Evolutionary conservation across 2,329 filamentous ascomycete species (phyloP).

Genomic region (Ceratocystis cacaofunesta): DNA sequence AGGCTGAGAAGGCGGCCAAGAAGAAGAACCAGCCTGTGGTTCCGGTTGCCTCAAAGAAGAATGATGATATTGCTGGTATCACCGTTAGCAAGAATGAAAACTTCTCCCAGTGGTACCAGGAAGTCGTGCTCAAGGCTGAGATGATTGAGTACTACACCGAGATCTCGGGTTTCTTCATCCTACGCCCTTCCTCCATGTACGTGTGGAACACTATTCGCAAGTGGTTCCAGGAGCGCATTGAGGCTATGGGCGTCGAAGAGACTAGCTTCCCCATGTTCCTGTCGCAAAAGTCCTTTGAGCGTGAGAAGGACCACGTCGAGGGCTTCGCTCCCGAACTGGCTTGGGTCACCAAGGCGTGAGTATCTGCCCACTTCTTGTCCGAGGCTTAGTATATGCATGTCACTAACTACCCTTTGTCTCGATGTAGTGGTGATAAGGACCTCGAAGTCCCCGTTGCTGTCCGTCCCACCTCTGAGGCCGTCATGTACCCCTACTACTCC

Average conservation of each 20-base stretch:
- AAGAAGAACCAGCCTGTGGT: slow-evolving; percentile 37
- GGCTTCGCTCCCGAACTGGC: slow-evolving; percentile 92
- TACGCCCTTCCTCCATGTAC: slow-evolving; percentile 56
- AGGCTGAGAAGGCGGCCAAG: slow-evolving; percentile 46
- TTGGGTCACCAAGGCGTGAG: slow-evolving; percentile 72
- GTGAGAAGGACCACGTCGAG: slow-evolving; percentile 92
- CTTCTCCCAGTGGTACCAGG: slow-evolving; percentile 92
- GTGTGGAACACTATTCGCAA: slow-evolving; percentile 52
- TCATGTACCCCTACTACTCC: slow-evolving; percentile 92
- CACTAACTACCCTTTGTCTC: not conserved
- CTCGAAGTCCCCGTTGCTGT: slow-evolving; percentile 66
- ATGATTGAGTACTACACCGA: slow-evolving; percentile 93
- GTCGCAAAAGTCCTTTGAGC: slow-evolving; percentile 70
- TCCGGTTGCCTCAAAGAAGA: slow-evolving; percentile 45
- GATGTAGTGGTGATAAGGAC: slow-evolving; percentile 65
- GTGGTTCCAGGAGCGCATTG: slow-evolving; percentile 62
- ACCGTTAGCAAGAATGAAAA: slow-evolving; percentile 73
- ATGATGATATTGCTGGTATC: slow-evolving; percentile 67
- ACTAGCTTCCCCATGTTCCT: slow-evolving; percentile 95
- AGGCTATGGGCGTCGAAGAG: slow-evolving; percentile 84
- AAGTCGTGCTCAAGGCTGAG: slow-evolving; percentile 90
- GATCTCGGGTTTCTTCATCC: slow-evolving; percentile 93
- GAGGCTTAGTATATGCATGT: not conserved
- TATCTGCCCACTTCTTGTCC: slow-evolving; percentile 18
- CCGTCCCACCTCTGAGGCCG: slow-evolving; percentile 54